Evolutionary conservation across 2,329 filamentous ascomycete species (phyloP), one percentile per base, ranked within the genome.

Genomic region (Atkinsonella hypoxylon): DNA sequence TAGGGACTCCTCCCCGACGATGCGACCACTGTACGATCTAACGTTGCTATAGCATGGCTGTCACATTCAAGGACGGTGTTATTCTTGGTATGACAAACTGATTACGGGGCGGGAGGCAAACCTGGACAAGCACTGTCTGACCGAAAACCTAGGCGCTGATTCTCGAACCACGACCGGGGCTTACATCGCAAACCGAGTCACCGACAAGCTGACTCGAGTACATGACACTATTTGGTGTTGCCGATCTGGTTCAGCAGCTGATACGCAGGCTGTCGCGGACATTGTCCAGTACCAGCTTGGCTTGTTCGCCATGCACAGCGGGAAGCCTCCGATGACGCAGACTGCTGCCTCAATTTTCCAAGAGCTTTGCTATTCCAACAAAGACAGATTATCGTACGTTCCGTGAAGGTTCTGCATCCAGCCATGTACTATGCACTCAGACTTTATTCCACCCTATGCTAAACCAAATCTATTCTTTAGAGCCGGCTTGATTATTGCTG

Each of bases 161-260:
- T 96, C 89, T 64, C 83, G 93, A 75, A 98, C 93, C 58, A 98
- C 93, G 45, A 98, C 91, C 50, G 93, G 93, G 62, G 83, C 91
- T 61, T 98, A 97, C 78, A 97, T 98, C 66, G 93, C 93, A 62
- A 98, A 98, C 72, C 85, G 93, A 77, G 93, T 98, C 58, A 98
- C 93, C 57, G 93, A 98, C 79, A 98, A 98, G 78, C 83, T 98
- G 67, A 98, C 93, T 63, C 87, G 90, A 76, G 91, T 98, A 54
- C 87, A 95, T 73, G 93, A 98, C 70, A 97, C 91, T 53, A 97
- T 98, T 71, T 98, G 93, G 93, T 98, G 93, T 76, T 98, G 93
- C 75, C 85, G 93, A 64, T 97, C 93, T 54, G 93, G 93, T 48
- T 98, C 93, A 26, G 93, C 93, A 32, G 93, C 93, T 59, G 93